phyloP scores from a whole-genome alignment of 805 yeast genomes.

The Wickerhamomyces xylosicus region DNA sequence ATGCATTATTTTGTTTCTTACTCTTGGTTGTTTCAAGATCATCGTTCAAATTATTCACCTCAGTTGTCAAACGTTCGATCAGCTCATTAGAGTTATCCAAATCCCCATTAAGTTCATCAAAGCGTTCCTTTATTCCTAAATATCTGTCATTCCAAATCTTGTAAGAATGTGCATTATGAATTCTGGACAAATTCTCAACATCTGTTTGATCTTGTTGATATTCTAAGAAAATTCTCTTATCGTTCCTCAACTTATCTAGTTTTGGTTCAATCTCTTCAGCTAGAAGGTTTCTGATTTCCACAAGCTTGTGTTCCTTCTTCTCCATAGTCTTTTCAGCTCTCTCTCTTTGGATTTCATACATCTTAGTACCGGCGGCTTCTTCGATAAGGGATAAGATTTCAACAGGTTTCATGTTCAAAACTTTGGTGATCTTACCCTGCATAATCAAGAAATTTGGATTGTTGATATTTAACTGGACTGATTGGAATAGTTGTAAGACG shows the following conservation, averaged over 20 bases:
- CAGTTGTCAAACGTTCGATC: conserved; percentile 38
- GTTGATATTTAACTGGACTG: conserved; percentile 91
- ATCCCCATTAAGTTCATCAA: conserved; percentile 29
- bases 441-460: conserved; percentile 95
- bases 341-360: conserved; percentile 88
- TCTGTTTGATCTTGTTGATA: conserved; percentile 79
- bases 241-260: conserved; percentile 66
- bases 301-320: conserved; percentile 78
- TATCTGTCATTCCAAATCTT: conserved; percentile 29
- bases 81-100: conserved; percentile 32
- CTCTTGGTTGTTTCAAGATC: conserved; percentile 47
- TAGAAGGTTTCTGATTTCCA: conserved; percentile 62
- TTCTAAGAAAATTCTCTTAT: conserved; percentile 75
- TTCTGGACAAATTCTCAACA: conserved; percentile 60
- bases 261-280: conserved; percentile 91
- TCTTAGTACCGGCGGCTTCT: conserved; percentile 97
- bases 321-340: conserved; percentile 88
- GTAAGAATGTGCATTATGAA: conserved; percentile 74
- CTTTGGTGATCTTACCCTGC: conserved; percentile 98
- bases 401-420: conserved; percentile 87
- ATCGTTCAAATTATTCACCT: conserved; percentile 45
- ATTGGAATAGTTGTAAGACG: conserved; percentile 81
- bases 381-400: conserved; percentile 87
- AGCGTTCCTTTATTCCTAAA: conserved; percentile 31
- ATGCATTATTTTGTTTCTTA: conserved; percentile 46